Base-by-base conservation (phyloP, 768 basidiomycete genomes). In the Collybia mongolica region DNA sequence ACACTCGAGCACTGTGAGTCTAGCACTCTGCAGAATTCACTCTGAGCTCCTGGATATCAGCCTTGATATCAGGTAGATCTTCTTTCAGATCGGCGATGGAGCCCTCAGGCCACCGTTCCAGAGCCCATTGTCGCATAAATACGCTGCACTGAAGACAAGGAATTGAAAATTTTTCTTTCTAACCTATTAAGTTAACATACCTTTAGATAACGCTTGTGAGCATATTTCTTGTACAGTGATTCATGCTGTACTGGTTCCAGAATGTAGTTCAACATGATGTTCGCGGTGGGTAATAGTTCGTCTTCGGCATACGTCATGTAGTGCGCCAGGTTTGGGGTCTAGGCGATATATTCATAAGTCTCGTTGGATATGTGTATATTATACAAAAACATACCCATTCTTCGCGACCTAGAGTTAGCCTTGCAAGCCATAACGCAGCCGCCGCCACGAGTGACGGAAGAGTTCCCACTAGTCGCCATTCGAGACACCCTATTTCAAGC, bases 191-290 rank as follows among this genome's bases (percentile, higher is more conserved):
- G 41, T 36, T 12, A 2, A 52, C 53, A 4, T 37, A 93, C 92
- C 81, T 95, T 96, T 72, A 87, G 76, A 70, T 82, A 93, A 44
- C 86, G 91, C 69, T 92, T 95, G 14, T 88, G 83, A 0, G 92
- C 87, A 60, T 96, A 99, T 68, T 99, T 98, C 74, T 92, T 88
- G 73, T 81, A 81, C 69, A 98, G 92, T n/a, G 86, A 86, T 49
- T 91, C 84, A 52, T 95, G 90, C 39, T 79, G 78, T 45, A 86
- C 64, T 3, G 87, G 83, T 63, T 88, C 89, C 46, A 97, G 75
- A 57, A 98, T 77, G 64, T 94, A 96, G 67, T 93, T 91, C 55
- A 98, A 64, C 91, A 98, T 95, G 59, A 94, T 59, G 67, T 92
- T 95, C 1, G 94, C 96, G 0, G 88, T 89, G 0, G 93, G 93